Percentiles rank a stretch among this genome's conserved stretches.
Evolutionary conservation across 164 flowering plant genomes (phyloP).

Genomic region (Dillenia turbinata): DNA sequence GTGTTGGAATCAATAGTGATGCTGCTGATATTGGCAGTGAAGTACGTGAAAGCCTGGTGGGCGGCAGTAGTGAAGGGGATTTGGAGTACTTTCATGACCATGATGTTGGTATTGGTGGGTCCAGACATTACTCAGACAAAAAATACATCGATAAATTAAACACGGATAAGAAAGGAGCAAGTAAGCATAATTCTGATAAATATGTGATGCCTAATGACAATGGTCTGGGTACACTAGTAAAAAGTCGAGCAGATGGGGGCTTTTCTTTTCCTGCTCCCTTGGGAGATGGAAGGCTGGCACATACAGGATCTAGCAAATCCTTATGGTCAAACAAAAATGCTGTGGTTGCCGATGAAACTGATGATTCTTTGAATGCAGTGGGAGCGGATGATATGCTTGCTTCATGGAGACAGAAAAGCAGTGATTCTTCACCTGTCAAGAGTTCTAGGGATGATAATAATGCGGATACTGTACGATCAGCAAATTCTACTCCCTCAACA

Average conservation of each 20-base stretch:
- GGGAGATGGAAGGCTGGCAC: conserved; percentile 40
- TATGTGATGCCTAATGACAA: conserved; percentile 39
- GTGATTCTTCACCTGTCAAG: conserved; percentile 61
- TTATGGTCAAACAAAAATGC: conserved; percentile 51
- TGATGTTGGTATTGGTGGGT: conserved; percentile 44
- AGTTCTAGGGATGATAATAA: conserved; percentile 64
- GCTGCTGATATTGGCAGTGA: conserved; percentile 91
- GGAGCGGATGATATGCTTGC: conserved; percentile 62
- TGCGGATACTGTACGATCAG: conserved; percentile 39
- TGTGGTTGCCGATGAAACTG: conserved; percentile 32
- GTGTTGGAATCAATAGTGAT: conserved; percentile 94
- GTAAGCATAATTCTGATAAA: conserved; percentile 33
- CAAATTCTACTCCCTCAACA: conserved; percentile 61
- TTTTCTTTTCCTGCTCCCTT: conserved; percentile 78
- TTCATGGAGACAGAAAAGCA: conserved; percentile 70
- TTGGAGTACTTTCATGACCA: conserved; percentile 67
- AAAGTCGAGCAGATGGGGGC: conserved; percentile 46
- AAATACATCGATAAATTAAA: conserved; percentile 32
- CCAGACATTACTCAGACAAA: conserved; percentile 35
- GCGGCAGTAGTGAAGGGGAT: conserved; percentile 86
- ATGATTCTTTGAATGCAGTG: conserved; percentile 34
- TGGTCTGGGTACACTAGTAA: conserved; percentile 24
- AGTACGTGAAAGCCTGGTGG: conserved; percentile 77
- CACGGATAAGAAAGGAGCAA: conserved; percentile 33
- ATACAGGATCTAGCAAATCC: conserved; percentile 47